Percentiles rank a stretch among this genome's conserved stretches.
Evolutionary conservation across 2,329 filamentous ascomycete genomes (phyloP).

Genomic region (Neoascochyta sp.): DNA sequence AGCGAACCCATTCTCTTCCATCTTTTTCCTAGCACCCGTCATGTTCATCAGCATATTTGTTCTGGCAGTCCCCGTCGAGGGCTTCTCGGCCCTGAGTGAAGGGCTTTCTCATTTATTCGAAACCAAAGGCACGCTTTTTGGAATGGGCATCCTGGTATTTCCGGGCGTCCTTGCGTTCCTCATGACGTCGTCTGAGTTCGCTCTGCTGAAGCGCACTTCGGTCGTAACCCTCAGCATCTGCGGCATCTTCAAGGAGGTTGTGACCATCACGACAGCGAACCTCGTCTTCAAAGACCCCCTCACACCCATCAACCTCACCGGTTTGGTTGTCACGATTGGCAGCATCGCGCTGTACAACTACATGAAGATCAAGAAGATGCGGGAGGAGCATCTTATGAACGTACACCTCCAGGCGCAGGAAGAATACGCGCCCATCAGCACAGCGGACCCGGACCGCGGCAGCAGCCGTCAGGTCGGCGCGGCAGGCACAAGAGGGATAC

Average conservation of each 20-base stretch:
- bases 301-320: conserved; percentile 81
- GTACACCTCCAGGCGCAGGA: conserved; percentile 42
- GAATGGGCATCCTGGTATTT: conserved; percentile 75
- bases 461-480: conserved; percentile 9
- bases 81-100: conserved; percentile 62
- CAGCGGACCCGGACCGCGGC: conserved; percentile 28
- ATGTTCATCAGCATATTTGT: conserved; percentile 84
- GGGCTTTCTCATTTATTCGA: conserved; percentile 63
- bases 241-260: conserved; percentile 97
- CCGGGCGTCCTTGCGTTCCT: conserved; percentile 88
- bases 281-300: conserved; percentile 85
- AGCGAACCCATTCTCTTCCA: conserved; percentile 91
- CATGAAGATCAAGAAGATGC: conserved; percentile 89
- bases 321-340: conserved; percentile 79
- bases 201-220: conserved; percentile 86
- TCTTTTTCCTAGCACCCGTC: conserved; percentile 94
- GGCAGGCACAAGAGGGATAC: too few relatives aligned
- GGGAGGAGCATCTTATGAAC: conserved; percentile 62
- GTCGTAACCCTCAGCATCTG: conserved; percentile 96
- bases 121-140: conserved; percentile 63
- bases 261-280: conserved; percentile 87
- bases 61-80: conserved; percentile 84
- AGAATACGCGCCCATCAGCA: conserved; percentile 37
- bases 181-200: conserved; percentile 96
- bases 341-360: conserved; percentile 92